Conservation (phyloP, 495 filamentous ascomycete species). For the Tetracladium setigerum region DNA sequence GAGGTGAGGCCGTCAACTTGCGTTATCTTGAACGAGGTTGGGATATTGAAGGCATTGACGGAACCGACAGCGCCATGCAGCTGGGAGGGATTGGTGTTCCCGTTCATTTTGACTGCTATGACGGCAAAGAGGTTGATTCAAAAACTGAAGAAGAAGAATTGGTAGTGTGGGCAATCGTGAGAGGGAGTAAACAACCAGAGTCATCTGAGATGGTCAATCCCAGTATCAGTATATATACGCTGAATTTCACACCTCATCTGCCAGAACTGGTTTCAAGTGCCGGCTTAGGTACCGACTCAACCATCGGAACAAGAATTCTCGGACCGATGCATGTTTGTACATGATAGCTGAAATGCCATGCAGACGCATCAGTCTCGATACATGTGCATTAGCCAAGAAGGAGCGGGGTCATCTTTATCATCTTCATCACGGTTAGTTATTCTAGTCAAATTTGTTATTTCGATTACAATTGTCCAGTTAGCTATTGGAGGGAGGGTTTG, state of each 20-base stretch:
- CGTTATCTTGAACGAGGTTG: constrained; percentile 4
- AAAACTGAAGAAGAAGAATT: background rate
- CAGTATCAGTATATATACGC: constrained; percentile 3
- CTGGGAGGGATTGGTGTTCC: background rate
- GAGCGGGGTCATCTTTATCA: background rate
- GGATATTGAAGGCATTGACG: constrained; percentile 1
- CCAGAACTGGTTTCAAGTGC: background rate
- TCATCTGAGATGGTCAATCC: background rate
- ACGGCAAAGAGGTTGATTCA: constrained; percentile 2
- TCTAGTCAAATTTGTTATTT: background rate
- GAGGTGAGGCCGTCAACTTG: constrained; percentile 8
- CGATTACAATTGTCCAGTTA: constrained; percentile 1
- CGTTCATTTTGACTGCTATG: constrained; percentile 7
- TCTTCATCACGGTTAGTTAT: no score
- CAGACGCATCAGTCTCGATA: constrained; percentile 1
- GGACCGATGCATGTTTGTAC: constrained; percentile 1
- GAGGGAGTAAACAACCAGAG: constrained; percentile 1
- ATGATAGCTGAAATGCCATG: constrained; percentile 1
- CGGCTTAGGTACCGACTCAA: background rate
- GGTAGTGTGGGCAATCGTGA: background rate
- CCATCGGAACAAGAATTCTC: constrained; percentile 1
- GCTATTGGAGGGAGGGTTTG: background rate
- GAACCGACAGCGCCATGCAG: background rate
- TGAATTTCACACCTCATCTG: background rate
- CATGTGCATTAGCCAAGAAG: constrained; percentile 3